Percentiles rank a stretch among this genome's conserved stretches.
Conservation (phyloP, 164 flowering plant genomes). For the Vitis riparia region DNA sequence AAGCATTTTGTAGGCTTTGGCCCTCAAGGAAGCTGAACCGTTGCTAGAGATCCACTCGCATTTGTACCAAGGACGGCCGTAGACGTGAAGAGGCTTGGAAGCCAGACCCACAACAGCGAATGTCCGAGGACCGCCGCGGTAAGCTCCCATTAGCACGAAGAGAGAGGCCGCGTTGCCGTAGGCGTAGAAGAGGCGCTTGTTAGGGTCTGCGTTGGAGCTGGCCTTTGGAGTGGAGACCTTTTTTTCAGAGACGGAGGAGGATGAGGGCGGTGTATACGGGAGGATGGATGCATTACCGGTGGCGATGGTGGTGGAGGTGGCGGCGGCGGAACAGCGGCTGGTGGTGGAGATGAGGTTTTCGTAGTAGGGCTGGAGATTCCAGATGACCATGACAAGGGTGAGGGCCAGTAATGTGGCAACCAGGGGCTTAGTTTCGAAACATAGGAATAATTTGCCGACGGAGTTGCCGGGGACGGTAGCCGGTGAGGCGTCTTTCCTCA, state of each 20-base stretch:
- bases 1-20: constrained; percentile 54
- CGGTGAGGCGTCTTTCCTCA: constrained; percentile 34
- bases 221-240: constrained; percentile 4
- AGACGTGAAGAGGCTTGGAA: constrained; percentile 73
- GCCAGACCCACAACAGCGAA: constrained; percentile 69
- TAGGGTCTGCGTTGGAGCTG: constrained; percentile 32
- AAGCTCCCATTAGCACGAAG: constrained; percentile 69
- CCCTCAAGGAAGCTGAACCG: constrained; percentile 13
- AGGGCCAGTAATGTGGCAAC: constrained; percentile 49
- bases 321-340: constrained; percentile 14
- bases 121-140: constrained; percentile 61
- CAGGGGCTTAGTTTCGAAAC: constrained; percentile 60
- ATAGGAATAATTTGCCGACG: constrained; percentile 24
- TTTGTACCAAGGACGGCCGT: constrained; percentile 54
- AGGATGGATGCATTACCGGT: neutral
- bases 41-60: constrained; percentile 61
- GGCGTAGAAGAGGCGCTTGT: constrained; percentile 43
- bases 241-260: constrained; percentile 1
- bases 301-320: neutral
- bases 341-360: constrained; percentile 37
- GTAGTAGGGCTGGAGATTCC: constrained; percentile 65
- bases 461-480: constrained; percentile 17
- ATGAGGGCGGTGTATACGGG: too few relatives aligned
- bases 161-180: constrained; percentile 61
- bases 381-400: constrained; percentile 45